A percentile compares a stretch with the other conserved stretches of the same genome.
Evolutionary conservation across 2,329 filamentous ascomycete genomes (phyloP).

Genomic region (Calonectria multiphialidica): DNA sequence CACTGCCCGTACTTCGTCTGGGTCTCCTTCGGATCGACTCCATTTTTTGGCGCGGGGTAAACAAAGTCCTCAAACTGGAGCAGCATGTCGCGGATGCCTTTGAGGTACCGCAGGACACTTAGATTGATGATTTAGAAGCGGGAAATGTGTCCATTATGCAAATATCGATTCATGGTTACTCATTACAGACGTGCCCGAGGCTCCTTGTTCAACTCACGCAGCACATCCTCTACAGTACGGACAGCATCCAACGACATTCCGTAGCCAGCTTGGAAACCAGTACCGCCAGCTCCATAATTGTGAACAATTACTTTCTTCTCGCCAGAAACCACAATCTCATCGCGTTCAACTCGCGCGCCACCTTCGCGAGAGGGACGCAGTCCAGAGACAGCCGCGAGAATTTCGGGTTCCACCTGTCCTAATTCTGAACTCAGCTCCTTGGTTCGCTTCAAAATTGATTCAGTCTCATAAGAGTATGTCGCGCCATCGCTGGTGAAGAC

Average conservation of each 20-base stretch:
- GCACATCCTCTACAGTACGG: constrained; percentile 33
- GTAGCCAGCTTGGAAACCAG: constrained; percentile 58
- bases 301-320: constrained; percentile 48
- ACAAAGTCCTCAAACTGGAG: constrained; percentile 31
- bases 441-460: constrained; percentile 52
- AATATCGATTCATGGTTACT: fast-evolving
- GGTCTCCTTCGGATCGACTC: constrained; percentile 36
- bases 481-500: constrained; percentile 42
- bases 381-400: constrained; percentile 49
- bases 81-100: constrained; percentile 30
- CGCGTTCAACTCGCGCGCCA: constrained; percentile 58
- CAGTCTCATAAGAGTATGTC: constrained; percentile 51
- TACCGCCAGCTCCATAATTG: constrained; percentile 60
- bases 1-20: constrained; percentile 31
- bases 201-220: not conserved
- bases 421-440: constrained; percentile 47
- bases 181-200: not conserved
- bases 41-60: constrained; percentile 37
- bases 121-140: not conserved
- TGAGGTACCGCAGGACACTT: not conserved
- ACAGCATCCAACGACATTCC: constrained; percentile 55
- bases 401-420: constrained; percentile 34
- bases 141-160: not conserved
- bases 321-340: constrained; percentile 43
- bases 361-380: constrained; percentile 54